A percentile compares a stretch with the other conserved stretches of the same genome.
Evolutionary conservation across 495 filamentous ascomycete genomes (phyloP).

Genomic region (Parathielavia appendiculata): DNA sequence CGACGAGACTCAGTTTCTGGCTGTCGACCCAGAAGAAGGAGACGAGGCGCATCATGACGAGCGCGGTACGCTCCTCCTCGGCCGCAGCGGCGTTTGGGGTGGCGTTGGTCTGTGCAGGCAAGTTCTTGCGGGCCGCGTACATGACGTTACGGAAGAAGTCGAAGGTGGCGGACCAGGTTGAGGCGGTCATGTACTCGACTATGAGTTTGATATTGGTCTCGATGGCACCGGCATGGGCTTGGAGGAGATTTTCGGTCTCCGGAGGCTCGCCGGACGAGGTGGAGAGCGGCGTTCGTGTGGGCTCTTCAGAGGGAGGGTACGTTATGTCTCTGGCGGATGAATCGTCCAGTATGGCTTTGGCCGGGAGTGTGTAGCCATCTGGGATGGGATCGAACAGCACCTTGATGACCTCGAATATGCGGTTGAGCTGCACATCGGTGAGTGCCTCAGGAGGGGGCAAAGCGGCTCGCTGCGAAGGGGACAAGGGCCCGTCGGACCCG

Average conservation of each 20-base stretch:
- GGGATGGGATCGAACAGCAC: slow-evolving; percentile 43
- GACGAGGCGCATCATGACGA: slow-evolving; percentile 49
- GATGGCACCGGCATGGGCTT: slow-evolving; percentile 34
- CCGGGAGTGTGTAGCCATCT: slow-evolving; percentile 43
- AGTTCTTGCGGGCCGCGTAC: slow-evolving; percentile 43
- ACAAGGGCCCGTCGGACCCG: slow-evolving; percentile 20
- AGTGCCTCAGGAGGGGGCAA: slow-evolving; percentile 33
- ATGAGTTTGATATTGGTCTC: slow-evolving; percentile 48
- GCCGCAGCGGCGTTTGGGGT: slow-evolving; percentile 38
- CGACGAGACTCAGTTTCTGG: slow-evolving; percentile 52
- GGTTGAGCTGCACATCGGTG: slow-evolving; percentile 35
- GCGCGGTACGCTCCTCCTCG: slow-evolving; percentile 48
- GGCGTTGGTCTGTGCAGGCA: slow-evolving; percentile 34
- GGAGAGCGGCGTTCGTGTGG: slow-evolving; percentile 33
- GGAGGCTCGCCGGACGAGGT: slow-evolving; percentile 41
- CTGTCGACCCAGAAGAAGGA: slow-evolving; percentile 57
- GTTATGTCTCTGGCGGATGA: slow-evolving; percentile 32
- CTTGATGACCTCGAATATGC: slow-evolving; percentile 43
- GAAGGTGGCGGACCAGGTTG: slow-evolving; percentile 53
- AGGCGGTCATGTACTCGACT: slow-evolving; percentile 55
- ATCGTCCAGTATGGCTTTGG: slow-evolving; percentile 44
- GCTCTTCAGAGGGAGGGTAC: slow-evolving; percentile 30
- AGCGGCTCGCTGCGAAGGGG: slow-evolving; percentile 22
- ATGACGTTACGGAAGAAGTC: slow-evolving; percentile 49
- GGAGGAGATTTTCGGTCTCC: slow-evolving; percentile 31